Percentiles rank a stretch among this genome's conserved stretches.
phyloP scores from a whole-genome alignment of 257 asterid genomes.

The Nicotiana knightiana region DNA sequence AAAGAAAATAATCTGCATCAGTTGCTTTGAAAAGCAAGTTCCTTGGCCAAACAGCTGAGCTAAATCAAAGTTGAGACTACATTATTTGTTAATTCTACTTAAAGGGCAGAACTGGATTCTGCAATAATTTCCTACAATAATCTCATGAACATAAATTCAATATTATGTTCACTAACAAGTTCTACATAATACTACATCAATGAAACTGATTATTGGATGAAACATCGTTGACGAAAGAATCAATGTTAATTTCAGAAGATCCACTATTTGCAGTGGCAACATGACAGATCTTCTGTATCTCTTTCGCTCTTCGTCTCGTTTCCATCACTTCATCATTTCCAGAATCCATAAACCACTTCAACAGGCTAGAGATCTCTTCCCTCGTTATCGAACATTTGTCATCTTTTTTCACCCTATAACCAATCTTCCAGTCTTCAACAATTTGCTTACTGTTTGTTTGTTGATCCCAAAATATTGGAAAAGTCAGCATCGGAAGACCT shows the following conservation, averaged over 20 bases:
- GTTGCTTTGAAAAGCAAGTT: background rate
- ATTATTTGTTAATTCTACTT: background rate
- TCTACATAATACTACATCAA: background rate
- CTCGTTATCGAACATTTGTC: slow-evolving; percentile 21
- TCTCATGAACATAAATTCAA: background rate
- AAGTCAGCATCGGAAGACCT: slow-evolving; percentile 48
- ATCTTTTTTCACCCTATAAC: slow-evolving; percentile 44
- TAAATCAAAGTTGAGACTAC: background rate
- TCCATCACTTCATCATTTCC: slow-evolving; percentile 2
- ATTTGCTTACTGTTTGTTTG: slow-evolving; percentile 38
- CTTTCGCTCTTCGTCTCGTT: background rate
- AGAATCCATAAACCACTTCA: slow-evolving; percentile 23
- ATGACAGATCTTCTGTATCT: background rate
- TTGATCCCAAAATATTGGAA: slow-evolving; percentile 53
- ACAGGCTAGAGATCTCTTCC: background rate
- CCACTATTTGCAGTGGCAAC: background rate
- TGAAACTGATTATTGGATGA: background rate
- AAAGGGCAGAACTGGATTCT: background rate
- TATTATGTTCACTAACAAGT: background rate
- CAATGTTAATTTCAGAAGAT: slow-evolving; percentile 5
- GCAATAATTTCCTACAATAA: background rate
- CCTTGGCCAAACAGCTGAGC: background rate
- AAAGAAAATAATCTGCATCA: background rate
- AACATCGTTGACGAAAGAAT: background rate
- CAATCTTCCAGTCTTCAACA: slow-evolving; percentile 55